phyloP scores from a whole-genome alignment of 2,329 filamentous ascomycete species.

The Didymella arachidicola region DNA sequence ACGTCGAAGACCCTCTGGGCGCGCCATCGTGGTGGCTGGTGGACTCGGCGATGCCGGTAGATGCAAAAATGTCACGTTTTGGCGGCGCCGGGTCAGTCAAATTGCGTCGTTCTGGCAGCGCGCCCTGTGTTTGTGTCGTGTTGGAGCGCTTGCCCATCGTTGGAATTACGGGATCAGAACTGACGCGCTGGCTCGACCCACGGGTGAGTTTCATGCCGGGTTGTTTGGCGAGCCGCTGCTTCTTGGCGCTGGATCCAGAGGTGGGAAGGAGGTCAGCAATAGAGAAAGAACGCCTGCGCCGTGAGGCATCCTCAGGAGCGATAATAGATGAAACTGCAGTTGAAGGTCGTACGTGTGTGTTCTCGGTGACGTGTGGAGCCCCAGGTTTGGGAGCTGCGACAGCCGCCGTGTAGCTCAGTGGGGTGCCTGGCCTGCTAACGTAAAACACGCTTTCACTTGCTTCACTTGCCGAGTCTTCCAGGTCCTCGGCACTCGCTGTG shows the following conservation, averaged over 20 bases:
- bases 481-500: constrained; percentile 41
- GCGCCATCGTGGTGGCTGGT: constrained; percentile 23
- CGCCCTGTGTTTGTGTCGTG: constrained; percentile 45
- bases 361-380: constrained; percentile 20
- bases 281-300: constrained; percentile 60
- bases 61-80: constrained; percentile 43
- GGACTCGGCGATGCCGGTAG: constrained; percentile 31
- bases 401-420: constrained; percentile 44
- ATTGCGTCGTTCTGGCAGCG: constrained; percentile 51
- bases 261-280: constrained; percentile 55
- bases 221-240: constrained; percentile 40
- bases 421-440: constrained; percentile 50
- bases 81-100: constrained; percentile 42
- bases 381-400: constrained; percentile 36
- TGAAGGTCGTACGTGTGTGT: constrained; percentile 15
- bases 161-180: constrained; percentile 45
- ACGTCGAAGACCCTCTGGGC: constrained; percentile 32
- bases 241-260: constrained; percentile 50
- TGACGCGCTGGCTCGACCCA: constrained; percentile 43
- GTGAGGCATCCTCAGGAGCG: constrained; percentile 36
- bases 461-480: constrained; percentile 49
- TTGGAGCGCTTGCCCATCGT: constrained; percentile 50
- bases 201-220: constrained; percentile 34
- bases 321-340: constrained; percentile 30
- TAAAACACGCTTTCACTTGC: constrained; percentile 52